These are phyloP conservation scores for Raddia guianensis DNA, from an alignment of 176 grass and related monocot species.

Conservation along the genomic window DNA sequence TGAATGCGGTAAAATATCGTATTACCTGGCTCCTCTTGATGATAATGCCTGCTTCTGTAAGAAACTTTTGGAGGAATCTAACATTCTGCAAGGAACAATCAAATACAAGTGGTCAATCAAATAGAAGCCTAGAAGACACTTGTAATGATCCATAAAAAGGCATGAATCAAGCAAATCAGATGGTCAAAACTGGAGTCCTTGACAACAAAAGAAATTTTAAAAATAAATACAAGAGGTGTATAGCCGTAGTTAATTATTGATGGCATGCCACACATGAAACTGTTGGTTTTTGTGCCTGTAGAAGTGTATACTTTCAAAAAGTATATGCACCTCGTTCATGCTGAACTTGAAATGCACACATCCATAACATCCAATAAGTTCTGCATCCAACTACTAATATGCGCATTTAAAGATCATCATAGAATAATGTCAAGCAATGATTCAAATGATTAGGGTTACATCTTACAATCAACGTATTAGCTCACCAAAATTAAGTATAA, in stretches of 20 bases:
- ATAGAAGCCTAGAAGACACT: neutral
- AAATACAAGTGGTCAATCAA: constrained; percentile 25
- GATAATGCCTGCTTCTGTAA: constrained; percentile 96
- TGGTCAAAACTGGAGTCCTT: constrained; percentile 2
- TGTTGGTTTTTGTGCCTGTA: neutral
- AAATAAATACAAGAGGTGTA: neutral
- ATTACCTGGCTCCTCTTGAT: constrained; percentile 91
- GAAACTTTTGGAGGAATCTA: constrained; percentile 84
- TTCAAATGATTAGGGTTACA: constrained; percentile 1
- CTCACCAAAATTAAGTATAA: constrained; percentile 11
- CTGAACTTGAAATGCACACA: neutral
- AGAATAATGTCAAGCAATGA: neutral
- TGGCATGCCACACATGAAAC: neutral
- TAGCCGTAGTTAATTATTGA: constrained; percentile 26
- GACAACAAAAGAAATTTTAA: no score
- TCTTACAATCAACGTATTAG: neutral
- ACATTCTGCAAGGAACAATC: constrained; percentile 71
- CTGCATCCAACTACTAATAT: neutral
- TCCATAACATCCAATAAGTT: constrained; percentile 15
- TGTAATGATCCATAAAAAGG: neutral
- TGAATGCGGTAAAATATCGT: constrained; percentile 2
- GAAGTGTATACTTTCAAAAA: neutral
- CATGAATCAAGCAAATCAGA: constrained; percentile 32
- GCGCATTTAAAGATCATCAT: constrained; percentile 13
- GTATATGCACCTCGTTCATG: neutral